phyloP scores from a whole-genome alignment of 441 rosid species.

The Populus trichocarpa region DNA sequence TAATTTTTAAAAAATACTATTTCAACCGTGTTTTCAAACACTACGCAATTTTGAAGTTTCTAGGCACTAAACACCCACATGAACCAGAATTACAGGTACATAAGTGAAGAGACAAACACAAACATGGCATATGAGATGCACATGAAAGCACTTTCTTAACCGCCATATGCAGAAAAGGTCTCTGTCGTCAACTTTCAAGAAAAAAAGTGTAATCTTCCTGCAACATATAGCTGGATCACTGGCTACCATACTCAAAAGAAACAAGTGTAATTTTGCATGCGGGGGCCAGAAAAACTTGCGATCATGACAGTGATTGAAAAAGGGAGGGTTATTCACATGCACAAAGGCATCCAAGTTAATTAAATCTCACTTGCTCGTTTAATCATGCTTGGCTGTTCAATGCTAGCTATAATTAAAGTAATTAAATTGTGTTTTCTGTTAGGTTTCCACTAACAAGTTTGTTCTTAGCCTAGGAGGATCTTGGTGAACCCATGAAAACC shows the following conservation, averaged over 20 bases:
- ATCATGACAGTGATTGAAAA: background rate
- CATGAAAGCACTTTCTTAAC: background rate
- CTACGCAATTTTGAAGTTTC: background rate
- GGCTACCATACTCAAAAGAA: background rate
- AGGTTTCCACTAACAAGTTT: background rate
- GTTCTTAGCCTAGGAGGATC: too few species aligned
- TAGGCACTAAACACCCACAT: background rate
- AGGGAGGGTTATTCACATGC: background rate
- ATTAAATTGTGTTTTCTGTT: background rate
- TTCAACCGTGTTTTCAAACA: rapidly evolving
- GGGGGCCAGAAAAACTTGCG: background rate
- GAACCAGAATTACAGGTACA: too few species aligned
- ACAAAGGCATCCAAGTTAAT: background rate
- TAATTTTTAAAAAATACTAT: too few species aligned
- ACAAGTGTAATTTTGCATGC: background rate
- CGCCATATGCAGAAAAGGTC: background rate
- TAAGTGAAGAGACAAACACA: too few species aligned
- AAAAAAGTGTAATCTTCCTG: background rate
- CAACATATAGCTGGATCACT: background rate
- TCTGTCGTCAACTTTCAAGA: background rate
- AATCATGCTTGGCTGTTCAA: background rate
- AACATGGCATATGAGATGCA: too few species aligned
- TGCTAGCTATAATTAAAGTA: background rate
- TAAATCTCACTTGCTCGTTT: background rate
- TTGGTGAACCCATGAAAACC: background rate